Conservation (phyloP, 2,329 filamentous ascomycete genomes). For the Pseudogymnoascus sp. region DNA sequence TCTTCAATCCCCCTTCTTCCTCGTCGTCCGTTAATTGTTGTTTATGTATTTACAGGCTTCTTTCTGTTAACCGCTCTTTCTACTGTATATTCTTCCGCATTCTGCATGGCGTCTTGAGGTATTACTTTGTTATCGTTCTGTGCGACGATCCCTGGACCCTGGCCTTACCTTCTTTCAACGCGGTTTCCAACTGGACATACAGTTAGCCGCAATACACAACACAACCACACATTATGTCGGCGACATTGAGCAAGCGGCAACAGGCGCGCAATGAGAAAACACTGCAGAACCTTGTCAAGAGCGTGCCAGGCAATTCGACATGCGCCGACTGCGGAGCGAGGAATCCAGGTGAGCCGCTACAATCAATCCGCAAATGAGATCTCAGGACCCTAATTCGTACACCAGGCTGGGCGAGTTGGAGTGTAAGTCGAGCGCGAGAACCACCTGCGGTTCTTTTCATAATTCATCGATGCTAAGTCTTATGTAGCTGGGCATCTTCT, state of each 20-base stretch:
- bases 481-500: constrained; percentile 76
- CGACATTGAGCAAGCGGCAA: constrained; percentile 83
- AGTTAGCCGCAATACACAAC: neutral
- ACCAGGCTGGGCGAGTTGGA: constrained; percentile 30
- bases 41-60: constrained; percentile 3
- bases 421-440: constrained; percentile 23
- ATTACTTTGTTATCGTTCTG: constrained; percentile 4
- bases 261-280: constrained; percentile 93
- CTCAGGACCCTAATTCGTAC: neutral
- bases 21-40: neutral
- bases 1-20: constrained; percentile 6
- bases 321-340: constrained; percentile 89
- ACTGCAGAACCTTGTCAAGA: constrained; percentile 81
- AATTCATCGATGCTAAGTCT: constrained; percentile 17
- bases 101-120: constrained; percentile 6
- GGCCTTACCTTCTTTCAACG: neutral
- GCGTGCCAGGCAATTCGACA: constrained; percentile 76
- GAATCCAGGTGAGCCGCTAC: constrained; percentile 65
- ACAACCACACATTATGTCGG: constrained; percentile 47
- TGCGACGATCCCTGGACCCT: constrained; percentile 6
- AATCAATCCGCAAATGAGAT: neutral
- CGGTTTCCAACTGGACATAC: neutral
- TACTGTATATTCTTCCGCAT: constrained; percentile 7
- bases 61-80: constrained; percentile 1
- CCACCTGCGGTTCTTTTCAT: neutral